Evolutionary conservation across 2,329 filamentous ascomycete genomes (phyloP), one percentile per base, ranked within the genome.

Genomic region (Helotiales sp.): DNA sequence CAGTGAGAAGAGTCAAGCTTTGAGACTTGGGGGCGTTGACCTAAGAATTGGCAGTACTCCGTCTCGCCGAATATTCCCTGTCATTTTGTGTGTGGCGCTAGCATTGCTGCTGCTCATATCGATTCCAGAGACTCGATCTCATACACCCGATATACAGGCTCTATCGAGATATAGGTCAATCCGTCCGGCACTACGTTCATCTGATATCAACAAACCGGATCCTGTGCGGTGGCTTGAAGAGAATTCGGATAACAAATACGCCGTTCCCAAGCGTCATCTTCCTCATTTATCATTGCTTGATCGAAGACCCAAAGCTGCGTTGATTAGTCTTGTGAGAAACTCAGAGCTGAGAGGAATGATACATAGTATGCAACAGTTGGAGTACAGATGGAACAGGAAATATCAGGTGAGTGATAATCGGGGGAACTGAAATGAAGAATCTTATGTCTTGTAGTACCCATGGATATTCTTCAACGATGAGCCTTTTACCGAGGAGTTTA

Each of bases 381-480:
- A 93, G 77, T 81, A 86, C 64, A 91, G 89, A 10, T 96, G 92
- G 89, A 96, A 96, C 76, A 81, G 82, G 75, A 93, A 92, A 71
- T 76, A 74, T 40, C 64, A 72, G 67, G 74, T 70, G 37, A 10
- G 62, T 47, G 13, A 13, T 49, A 3, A n/a, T 26, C 8, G 11
- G 4, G 10, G 28, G 3, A 26, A 30, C 7, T 3, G 1, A 6
- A 13, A 5, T 17, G 30, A 47, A n/a, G 2, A 22, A 5, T 11
- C 47, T 64, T 11, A 66, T 20, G 2, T 15, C 10, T 65, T 2
- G n/a, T 15, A 91, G 74, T 96, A 96, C 76, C 91, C 93, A 52
- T 96, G 93, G 91, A 90, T 92, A 49, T 95, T 96, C 81, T 93
- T 96, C 84, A 96, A 94, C 79, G 89, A 93, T 74, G 86, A 90